Evolutionary conservation across 495 filamentous ascomycete species (phyloP).

Genomic region (Penicillium silybi): DNA sequence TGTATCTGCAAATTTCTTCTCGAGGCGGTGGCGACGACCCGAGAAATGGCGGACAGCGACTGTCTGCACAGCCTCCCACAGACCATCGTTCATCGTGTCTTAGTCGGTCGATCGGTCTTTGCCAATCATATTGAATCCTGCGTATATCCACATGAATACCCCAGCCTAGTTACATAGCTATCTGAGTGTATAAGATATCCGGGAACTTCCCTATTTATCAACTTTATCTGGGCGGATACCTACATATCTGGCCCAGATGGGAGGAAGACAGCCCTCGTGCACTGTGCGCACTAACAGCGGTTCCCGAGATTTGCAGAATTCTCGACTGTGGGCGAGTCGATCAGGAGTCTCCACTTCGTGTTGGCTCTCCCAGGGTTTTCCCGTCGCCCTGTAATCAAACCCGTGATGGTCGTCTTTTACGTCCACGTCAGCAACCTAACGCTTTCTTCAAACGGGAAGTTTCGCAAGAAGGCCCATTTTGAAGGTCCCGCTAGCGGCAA

Average conservation of each 20-base stretch:
- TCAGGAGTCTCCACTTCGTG: constrained; percentile 4
- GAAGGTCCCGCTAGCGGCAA: not conserved
- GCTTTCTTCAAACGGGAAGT: not conserved
- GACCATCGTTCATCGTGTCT: not conserved
- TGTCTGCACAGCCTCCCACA: not conserved
- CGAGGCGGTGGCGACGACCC: constrained; percentile 1
- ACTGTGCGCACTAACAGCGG: not conserved
- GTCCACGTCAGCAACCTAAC: constrained; percentile 2
- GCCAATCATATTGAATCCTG: not conserved
- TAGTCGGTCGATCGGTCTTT: not conserved
- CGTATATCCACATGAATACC: too few relatives aligned
- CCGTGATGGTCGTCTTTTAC: not conserved
- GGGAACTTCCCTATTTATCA: too few relatives aligned
- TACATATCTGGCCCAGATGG: too few relatives aligned
- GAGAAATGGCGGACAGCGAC: constrained; percentile 9
- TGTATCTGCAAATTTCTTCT: not conserved
- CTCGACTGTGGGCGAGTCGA: not conserved
- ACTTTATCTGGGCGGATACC: too few relatives aligned
- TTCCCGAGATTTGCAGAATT: not conserved
- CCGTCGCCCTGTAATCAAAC: constrained; percentile 1
- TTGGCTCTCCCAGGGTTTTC: not conserved
- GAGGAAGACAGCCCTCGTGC: not conserved
- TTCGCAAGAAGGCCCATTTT: not conserved
- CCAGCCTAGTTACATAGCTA: too few relatives aligned
- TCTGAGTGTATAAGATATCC: too few relatives aligned